A percentile compares a stretch with the other conserved stretches of the same genome.
Conservation (phyloP, 2,329 filamentous ascomycete genomes). For the Allantophomopsis cytisporea region DNA sequence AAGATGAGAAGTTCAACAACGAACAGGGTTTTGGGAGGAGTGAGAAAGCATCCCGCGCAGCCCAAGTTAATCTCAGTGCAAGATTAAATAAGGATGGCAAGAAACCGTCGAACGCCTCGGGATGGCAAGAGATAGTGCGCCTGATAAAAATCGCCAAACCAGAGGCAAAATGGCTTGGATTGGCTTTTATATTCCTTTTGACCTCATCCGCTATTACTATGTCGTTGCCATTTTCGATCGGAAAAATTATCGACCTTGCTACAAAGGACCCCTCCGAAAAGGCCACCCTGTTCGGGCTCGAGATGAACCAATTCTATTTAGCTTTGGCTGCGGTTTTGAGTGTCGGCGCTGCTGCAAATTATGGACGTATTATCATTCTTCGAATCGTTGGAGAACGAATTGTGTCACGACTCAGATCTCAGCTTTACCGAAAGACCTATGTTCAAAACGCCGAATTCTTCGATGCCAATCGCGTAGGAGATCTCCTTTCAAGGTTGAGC, state of each 20-base stretch:
- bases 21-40: conserved; percentile 55
- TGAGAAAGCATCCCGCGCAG: conserved; percentile 75
- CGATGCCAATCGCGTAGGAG: conserved; percentile 91
- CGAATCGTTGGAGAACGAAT: conserved; percentile 92
- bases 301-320: conserved; percentile 76
- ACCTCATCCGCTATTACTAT: conserved; percentile 89
- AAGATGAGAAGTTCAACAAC: conserved; percentile 24
- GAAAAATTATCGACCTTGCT: conserved; percentile 85
- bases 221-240: conserved; percentile 93
- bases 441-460: conserved; percentile 99
- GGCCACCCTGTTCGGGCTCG: conserved; percentile 67
- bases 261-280: conserved; percentile 58
- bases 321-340: conserved; percentile 66
- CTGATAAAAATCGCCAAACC: conserved; percentile 81
- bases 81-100: conserved; percentile 76
- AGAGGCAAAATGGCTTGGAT: conserved; percentile 61
- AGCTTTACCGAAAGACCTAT: conserved; percentile 83
- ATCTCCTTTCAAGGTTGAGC: conserved; percentile 87
- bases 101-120: conserved; percentile 35
- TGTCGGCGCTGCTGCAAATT: conserved; percentile 80
- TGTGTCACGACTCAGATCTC: conserved; percentile 76
- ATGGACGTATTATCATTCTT: conserved; percentile 83
- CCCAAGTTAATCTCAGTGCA: conserved; percentile 80
- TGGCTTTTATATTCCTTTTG: conserved; percentile 75
- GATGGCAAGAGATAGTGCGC: conserved; percentile 67